Percentiles rank a stretch among this genome's conserved stretches.
Evolutionary conservation across 768 basidiomycete genomes (phyloP).

Genomic region (Dacryopinax primogenitus): DNA sequence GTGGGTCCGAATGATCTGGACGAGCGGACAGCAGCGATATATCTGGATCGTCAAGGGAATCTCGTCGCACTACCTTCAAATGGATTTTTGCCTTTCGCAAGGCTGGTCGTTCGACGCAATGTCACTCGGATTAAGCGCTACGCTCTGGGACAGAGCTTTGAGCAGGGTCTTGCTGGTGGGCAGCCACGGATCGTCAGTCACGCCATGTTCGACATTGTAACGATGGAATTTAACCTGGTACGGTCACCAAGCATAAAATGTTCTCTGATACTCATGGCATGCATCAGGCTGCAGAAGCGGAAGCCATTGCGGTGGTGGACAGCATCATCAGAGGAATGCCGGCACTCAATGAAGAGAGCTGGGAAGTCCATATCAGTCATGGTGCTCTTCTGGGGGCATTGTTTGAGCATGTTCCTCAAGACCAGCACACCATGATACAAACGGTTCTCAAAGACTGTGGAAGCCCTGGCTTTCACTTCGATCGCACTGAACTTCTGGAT

Average conservation of each 20-base stretch:
- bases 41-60: slow-evolving; percentile 72
- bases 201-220: slow-evolving; percentile 74
- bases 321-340: slow-evolving; percentile 57
- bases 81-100: slow-evolving; percentile 63
- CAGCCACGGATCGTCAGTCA: slow-evolving; percentile 11
- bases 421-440: slow-evolving; percentile 39
- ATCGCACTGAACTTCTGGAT: slow-evolving; percentile 54
- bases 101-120: slow-evolving; percentile 57
- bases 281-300: slow-evolving; percentile 48
- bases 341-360: slow-evolving; percentile 46
- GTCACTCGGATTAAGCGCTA: slow-evolving; percentile 68
- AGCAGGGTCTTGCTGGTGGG: slow-evolving; percentile 12
- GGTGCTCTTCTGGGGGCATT: slow-evolving; percentile 53
- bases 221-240: slow-evolving; percentile 51
- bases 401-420: slow-evolving; percentile 47
- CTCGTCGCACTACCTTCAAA: slow-evolving; percentile 61
- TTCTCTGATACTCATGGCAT: neutral
- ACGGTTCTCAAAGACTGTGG: slow-evolving; percentile 52
- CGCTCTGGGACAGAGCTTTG: slow-evolving; percentile 48
- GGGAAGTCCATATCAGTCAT: slow-evolving; percentile 70
- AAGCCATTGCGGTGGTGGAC: slow-evolving; percentile 55
- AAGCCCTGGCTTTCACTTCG: slow-evolving; percentile 55
- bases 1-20: slow-evolving; percentile 40
- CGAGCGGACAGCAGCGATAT: slow-evolving; percentile 50
- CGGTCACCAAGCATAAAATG: slow-evolving; percentile 26